Evolutionary conservation across 2,329 filamentous ascomycete species (phyloP).

Genomic region (Blastomyces silverae): DNA sequence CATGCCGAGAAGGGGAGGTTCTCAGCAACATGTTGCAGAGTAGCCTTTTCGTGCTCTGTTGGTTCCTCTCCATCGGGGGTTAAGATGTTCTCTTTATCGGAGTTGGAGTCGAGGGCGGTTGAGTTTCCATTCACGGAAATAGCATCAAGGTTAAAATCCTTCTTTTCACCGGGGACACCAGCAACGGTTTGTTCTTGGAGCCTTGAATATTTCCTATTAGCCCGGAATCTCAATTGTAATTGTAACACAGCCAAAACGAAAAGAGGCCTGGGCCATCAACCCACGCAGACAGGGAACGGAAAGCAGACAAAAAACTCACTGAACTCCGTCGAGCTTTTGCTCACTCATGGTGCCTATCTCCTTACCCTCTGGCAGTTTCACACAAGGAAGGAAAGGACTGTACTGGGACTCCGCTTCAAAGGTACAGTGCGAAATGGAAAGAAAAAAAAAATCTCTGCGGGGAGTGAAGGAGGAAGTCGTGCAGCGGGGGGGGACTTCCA

Average conservation of each 20-base stretch:
- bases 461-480: not conserved
- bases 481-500: not conserved
- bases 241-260: not conserved
- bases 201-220: slow-evolving; percentile 3
- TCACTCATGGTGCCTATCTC: not conserved
- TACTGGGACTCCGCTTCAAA: not conserved
- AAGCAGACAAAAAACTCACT: not conserved
- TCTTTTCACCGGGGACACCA: slow-evolving; percentile 3
- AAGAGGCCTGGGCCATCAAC: not conserved
- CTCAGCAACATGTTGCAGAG: slow-evolving; percentile 50
- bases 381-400: not conserved
- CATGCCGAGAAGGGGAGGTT: slow-evolving; percentile 51
- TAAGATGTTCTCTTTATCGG: slow-evolving; percentile 13
- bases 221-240: not conserved
- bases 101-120: not conserved
- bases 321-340: not conserved
- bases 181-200: slow-evolving; percentile 8
- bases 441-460: not conserved
- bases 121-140: not conserved
- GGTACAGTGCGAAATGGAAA: not conserved
- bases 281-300: not conserved
- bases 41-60: slow-evolving; percentile 46
- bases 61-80: slow-evolving; percentile 49
- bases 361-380: not conserved
- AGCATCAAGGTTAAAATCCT: slow-evolving; percentile 1